These are phyloP conservation scores for Auricularia auricula-judae DNA, from an alignment of 768 basidiomycete species.

Conservation along the genomic window DNA sequence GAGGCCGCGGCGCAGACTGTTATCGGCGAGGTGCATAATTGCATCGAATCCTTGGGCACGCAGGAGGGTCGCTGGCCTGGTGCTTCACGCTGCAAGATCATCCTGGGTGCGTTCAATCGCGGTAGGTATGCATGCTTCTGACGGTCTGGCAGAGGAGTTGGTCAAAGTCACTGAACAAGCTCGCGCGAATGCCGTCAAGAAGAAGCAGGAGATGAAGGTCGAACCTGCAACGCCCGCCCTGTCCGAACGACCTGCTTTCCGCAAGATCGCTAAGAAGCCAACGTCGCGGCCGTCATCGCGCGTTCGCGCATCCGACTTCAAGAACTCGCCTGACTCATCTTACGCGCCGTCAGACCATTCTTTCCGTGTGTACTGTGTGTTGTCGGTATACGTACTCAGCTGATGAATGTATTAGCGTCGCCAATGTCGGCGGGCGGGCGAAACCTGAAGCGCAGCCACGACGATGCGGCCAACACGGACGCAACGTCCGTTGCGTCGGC, in stretches of 20 bases:
- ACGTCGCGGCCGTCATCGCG: not conserved
- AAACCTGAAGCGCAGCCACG: not conserved
- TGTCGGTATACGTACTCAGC: too few species aligned
- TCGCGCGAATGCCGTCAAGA: not conserved
- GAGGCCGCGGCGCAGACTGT: conserved; percentile 52
- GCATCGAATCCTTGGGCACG: conserved; percentile 56
- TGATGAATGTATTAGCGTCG: not conserved
- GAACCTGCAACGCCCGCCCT: not conserved
- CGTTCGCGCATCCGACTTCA: not conserved
- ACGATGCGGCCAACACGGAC: not conserved
- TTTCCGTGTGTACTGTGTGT: not conserved
- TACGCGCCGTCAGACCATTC: not conserved
- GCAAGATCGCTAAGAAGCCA: not conserved
- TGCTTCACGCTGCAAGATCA: conserved; percentile 63
- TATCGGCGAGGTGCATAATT: conserved; percentile 73
- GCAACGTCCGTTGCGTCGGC: not conserved
- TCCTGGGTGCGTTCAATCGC: not conserved
- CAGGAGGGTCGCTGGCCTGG: conserved; percentile 88
- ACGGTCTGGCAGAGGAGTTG: conserved; percentile 4
- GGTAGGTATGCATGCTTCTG: not conserved
- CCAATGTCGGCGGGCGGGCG: not conserved
- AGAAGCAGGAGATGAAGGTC: not conserved
- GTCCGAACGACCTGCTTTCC: not conserved
- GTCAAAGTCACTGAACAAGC: conserved; percentile 7
- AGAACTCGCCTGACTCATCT: not conserved